phyloP scores from a whole-genome alignment of 176 grass and related monocot species.

The Canna indica region DNA sequence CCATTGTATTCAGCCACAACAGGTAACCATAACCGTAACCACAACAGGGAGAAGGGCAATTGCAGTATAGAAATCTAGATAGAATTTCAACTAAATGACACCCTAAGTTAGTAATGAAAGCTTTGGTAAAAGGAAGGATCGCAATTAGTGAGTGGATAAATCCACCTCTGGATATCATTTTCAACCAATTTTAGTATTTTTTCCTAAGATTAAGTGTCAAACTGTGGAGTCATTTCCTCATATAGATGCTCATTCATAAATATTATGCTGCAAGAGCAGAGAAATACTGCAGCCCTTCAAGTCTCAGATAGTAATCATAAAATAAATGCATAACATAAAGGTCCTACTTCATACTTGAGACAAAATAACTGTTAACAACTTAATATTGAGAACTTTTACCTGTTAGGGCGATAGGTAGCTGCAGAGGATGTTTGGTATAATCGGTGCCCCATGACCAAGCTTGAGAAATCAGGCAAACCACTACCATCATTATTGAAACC shows the following conservation, averaged over 20 bases:
- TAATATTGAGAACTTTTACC: conserved; percentile 30
- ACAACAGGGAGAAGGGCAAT: background rate
- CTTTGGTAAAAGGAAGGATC: background rate
- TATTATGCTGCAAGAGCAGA: background rate
- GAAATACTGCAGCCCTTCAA: background rate
- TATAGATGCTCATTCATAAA: background rate
- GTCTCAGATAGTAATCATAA: background rate
- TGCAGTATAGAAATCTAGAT: too few relatives aligned
- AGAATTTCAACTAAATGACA: background rate
- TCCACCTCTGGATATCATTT: background rate
- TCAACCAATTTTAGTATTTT: background rate
- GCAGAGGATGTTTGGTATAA: conserved; percentile 58
- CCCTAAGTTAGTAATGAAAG: background rate
- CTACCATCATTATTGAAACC: conserved; percentile 86
- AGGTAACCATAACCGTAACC: background rate
- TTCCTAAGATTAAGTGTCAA: background rate
- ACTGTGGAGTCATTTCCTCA: background rate
- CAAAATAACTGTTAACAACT: too few relatives aligned
- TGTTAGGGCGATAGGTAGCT: conserved; percentile 87
- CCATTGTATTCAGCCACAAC: background rate
- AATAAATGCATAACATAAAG: too few relatives aligned
- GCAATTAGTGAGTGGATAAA: background rate
- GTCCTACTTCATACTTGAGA: too few relatives aligned
- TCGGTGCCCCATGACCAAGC: conserved; percentile 91
- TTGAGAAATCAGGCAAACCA: conserved; percentile 67